phyloP scores from a whole-genome alignment of 768 basidiomycete species.

The Xerocomellus chrysenteron region DNA sequence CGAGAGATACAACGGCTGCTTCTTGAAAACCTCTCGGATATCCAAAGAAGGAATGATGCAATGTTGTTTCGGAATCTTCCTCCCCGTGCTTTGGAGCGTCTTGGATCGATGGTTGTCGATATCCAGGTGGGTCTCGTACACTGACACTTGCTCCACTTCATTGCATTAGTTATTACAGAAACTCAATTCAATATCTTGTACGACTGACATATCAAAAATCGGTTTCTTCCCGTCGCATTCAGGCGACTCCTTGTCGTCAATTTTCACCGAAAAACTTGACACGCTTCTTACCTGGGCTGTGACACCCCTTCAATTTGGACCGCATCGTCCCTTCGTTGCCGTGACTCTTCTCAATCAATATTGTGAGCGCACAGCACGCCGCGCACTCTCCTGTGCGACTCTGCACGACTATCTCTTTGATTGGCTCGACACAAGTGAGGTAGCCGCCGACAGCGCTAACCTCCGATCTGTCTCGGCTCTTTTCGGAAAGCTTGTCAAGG shows the following conservation, averaged over 20 bases:
- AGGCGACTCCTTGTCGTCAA: constrained; percentile 33
- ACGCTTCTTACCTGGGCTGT: constrained; percentile 79
- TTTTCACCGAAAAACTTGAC: constrained; percentile 69
- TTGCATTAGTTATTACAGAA: constrained; percentile 42
- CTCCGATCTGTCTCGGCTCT: constrained; percentile 62
- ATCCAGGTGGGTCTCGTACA: constrained; percentile 39
- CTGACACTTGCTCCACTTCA: background rate
- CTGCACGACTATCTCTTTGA: constrained; percentile 78
- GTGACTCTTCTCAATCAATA: constrained; percentile 66
- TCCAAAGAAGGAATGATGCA: constrained; percentile 76
- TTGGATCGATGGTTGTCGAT: constrained; percentile 60
- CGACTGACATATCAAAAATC: constrained; percentile 58
- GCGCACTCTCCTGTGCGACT: constrained; percentile 57
- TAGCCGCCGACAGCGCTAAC: constrained; percentile 55
- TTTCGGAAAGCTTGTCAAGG: constrained; percentile 69
- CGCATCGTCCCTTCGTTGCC: constrained; percentile 76
- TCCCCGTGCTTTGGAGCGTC: constrained; percentile 54
- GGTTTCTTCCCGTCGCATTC: constrained; percentile 54
- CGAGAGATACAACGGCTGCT: constrained; percentile 50
- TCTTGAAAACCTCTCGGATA: constrained; percentile 61
- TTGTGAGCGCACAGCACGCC: constrained; percentile 61
- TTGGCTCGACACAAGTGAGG: constrained; percentile 72
- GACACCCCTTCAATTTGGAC: constrained; percentile 77
- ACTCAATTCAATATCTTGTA: constrained; percentile 71
- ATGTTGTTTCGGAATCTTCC: constrained; percentile 72